Conservation (phyloP, 208 protist genomes). For the Crithidia mellificae region DNA sequence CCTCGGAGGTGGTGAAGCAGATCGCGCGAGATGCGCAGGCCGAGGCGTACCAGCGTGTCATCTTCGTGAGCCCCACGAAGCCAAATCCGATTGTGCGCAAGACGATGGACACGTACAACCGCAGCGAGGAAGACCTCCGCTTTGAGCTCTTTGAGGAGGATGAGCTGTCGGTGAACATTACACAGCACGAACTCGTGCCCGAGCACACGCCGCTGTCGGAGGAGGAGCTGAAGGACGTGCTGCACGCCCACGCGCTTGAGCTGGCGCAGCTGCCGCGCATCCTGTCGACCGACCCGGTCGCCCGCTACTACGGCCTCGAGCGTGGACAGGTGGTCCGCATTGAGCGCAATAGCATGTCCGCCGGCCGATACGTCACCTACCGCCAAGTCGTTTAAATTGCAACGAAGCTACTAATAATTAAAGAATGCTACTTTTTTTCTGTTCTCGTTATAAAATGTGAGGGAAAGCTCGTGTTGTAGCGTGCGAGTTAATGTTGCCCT, state of each 20-base stretch:
- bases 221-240: conserved; percentile 86
- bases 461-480: too few species aligned
- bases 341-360: conserved; percentile 95
- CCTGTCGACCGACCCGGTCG: conserved; percentile 94
- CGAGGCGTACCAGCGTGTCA: conserved; percentile 59
- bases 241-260: conserved; percentile 92
- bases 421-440: not conserved
- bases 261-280: conserved; percentile 96
- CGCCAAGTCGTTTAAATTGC: conserved; percentile 93
- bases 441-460: too few species aligned
- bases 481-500: too few species aligned
- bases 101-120: conserved; percentile 72
- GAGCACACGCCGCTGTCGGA: conserved; percentile 91
- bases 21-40: conserved; percentile 46
- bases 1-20: conserved; percentile 65
- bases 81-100: conserved; percentile 74
- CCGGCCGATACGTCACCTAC: conserved; percentile 98
- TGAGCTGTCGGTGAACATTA: conserved; percentile 98
- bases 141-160: conserved; percentile 96
- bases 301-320: conserved; percentile 94
- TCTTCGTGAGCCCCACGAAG: conserved; percentile 66
- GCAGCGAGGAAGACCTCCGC: conserved; percentile 53
- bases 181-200: conserved; percentile 96
- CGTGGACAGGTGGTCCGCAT: conserved; percentile 96
- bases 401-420: conserved; percentile 4